These are phyloP conservation scores for Epichloe uncinata DNA, from an alignment of 2,329 filamentous ascomycete genomes.

Conservation along the genomic window DNA sequence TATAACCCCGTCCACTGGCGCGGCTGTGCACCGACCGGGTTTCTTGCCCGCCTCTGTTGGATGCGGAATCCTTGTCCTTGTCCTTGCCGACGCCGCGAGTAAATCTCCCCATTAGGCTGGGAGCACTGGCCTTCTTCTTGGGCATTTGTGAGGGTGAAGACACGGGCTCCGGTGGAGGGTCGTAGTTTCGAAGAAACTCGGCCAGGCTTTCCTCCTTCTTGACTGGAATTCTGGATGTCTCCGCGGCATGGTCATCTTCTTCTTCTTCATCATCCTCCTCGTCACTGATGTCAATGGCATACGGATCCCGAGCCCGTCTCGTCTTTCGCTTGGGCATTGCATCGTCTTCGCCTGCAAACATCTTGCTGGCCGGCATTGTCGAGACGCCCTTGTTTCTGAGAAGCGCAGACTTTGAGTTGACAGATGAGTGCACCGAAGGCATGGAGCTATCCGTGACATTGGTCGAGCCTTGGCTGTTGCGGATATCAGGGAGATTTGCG, in stretches of 20 bases:
- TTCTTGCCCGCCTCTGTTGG: constrained; percentile 10
- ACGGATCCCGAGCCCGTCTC: constrained; percentile 71
- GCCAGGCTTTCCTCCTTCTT: constrained; percentile 54
- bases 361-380: constrained; percentile 16
- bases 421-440: constrained; percentile 46
- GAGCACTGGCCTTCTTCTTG: constrained; percentile 52
- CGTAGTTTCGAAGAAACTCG: constrained; percentile 58
- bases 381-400: constrained; percentile 28
- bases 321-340: constrained; percentile 60
- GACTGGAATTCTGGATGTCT: constrained; percentile 24
- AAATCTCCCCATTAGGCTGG: constrained; percentile 49
- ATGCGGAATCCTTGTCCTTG: constrained; percentile 15
- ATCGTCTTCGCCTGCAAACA: constrained; percentile 37
- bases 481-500: constrained; percentile 40
- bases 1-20: constrained; percentile 27
- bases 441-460: constrained; percentile 44
- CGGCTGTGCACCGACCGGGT: constrained; percentile 24
- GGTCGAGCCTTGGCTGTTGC: constrained; percentile 43
- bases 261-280: constrained; percentile 29
- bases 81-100: constrained; percentile 18
- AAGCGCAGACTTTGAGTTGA: constrained; percentile 65
- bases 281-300: constrained; percentile 76
- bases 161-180: constrained; percentile 45
- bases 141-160: constrained; percentile 22
- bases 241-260: constrained; percentile 35